These are phyloP conservation scores for Hyaloscypha finlandica DNA, from an alignment of 495 filamentous ascomycete genomes.

Conservation along the genomic window DNA sequence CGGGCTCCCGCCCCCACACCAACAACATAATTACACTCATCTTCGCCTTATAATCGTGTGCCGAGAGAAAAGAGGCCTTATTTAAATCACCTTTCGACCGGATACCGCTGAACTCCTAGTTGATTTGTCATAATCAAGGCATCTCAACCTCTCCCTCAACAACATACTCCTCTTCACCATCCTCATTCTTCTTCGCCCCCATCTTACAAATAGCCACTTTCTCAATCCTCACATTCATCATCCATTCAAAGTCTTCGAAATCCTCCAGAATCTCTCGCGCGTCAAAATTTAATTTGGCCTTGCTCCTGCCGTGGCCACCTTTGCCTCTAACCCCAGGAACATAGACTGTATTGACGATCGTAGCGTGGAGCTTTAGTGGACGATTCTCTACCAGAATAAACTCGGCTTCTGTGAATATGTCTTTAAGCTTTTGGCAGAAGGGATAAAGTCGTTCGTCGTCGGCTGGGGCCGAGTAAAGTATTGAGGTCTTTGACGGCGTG, in stretches of 20 bases:
- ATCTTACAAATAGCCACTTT: constrained; percentile 73
- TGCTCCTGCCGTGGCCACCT: constrained; percentile 35
- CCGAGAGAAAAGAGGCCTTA: too few relatives aligned
- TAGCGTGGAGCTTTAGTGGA: constrained; percentile 79
- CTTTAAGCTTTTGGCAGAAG: constrained; percentile 64
- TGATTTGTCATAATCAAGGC: constrained; percentile 14
- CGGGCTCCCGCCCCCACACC: too few relatives aligned
- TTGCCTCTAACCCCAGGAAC: constrained; percentile 44
- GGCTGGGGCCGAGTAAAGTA: constrained; percentile 56
- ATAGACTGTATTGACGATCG: constrained; percentile 87
- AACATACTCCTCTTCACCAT: constrained; percentile 47
- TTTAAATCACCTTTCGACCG: too few relatives aligned
- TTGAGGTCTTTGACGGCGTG: constrained; percentile 40
- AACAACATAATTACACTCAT: too few relatives aligned
- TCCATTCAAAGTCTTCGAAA: constrained; percentile 61
- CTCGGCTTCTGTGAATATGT: constrained; percentile 61
- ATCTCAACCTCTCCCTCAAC: constrained; percentile 50
- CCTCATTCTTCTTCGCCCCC: constrained; percentile 65
- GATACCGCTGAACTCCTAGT: not conserved
- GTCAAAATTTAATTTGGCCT: constrained; percentile 51
- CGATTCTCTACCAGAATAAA: constrained; percentile 62
- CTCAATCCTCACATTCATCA: constrained; percentile 60
- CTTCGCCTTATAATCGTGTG: too few relatives aligned
- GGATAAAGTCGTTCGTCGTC: constrained; percentile 52
- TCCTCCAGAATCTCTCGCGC: constrained; percentile 50